A percentile compares a stretch with the other conserved stretches of the same genome.
These are phyloP conservation scores for Phytophthora niederhauseri DNA, from an alignment of 352 stramenopile species.

Conservation along the genomic window DNA sequence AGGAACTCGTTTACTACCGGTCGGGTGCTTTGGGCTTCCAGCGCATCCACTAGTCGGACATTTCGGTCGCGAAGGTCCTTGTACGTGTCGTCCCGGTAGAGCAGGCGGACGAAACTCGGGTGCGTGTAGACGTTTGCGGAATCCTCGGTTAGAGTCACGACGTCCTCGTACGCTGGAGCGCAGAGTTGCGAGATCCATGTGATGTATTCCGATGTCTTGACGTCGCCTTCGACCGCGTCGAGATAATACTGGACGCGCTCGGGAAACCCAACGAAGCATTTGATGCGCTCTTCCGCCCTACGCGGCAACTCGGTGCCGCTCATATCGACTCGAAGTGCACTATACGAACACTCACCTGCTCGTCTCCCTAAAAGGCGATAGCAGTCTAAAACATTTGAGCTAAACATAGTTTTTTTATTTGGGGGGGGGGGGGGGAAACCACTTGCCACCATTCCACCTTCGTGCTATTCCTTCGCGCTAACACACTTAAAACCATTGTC, in stretches of 20 bases:
- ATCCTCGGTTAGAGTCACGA: slow-evolving; percentile 13
- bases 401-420: neutral
- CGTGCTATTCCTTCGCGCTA: neutral
- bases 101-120: slow-evolving; percentile 23
- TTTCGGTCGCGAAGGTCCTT: slow-evolving; percentile 22
- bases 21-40: slow-evolving; percentile 10
- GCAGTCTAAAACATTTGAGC: too few species aligned
- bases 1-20: slow-evolving; percentile 22
- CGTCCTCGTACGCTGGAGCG: slow-evolving; percentile 18
- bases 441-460: neutral
- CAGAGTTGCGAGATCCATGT: slow-evolving; percentile 21
- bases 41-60: slow-evolving; percentile 15
- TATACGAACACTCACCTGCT: neutral
- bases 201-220: neutral
- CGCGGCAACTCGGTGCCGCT: slow-evolving; percentile 3
- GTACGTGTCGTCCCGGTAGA: slow-evolving; percentile 25
- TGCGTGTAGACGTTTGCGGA: slow-evolving; percentile 6
- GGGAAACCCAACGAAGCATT: slow-evolving; percentile 8
- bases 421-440: neutral
- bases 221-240: neutral
- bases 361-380: too few species aligned
- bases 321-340: slow-evolving; percentile 1
- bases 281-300: slow-evolving; percentile 9
- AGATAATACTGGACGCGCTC: slow-evolving; percentile 16
- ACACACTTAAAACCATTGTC: neutral